These are phyloP conservation scores for Debaryomycetaceae sp. DNA, from an alignment of 1,139 yeast species.

Conservation along the genomic window DNA sequence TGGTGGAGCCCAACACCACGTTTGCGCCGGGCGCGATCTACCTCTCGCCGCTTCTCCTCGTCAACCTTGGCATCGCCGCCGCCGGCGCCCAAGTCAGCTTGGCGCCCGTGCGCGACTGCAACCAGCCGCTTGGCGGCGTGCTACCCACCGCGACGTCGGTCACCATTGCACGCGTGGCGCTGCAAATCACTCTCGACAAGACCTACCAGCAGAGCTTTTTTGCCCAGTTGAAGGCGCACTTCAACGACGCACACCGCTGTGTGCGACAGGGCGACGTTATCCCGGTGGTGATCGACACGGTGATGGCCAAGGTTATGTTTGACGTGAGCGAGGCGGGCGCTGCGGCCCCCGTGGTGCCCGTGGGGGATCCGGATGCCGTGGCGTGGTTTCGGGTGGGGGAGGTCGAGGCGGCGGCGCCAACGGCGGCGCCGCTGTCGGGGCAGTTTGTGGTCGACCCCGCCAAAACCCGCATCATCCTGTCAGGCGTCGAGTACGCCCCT, in stretches of 20 bases:
- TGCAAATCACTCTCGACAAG: constrained; percentile 68
- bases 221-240: constrained; percentile 56
- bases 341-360: constrained; percentile 38
- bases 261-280: constrained; percentile 62
- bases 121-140: constrained; percentile 15
- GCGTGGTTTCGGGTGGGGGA: constrained; percentile 77
- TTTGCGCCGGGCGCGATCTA: constrained; percentile 39
- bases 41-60: constrained; percentile 61
- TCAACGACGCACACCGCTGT: constrained; percentile 55
- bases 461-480: constrained; percentile 63
- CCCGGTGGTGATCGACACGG: constrained; percentile 74
- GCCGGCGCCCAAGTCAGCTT: constrained; percentile 21
- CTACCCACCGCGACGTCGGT: constrained; percentile 40
- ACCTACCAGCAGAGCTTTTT: constrained; percentile 63
- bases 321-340: constrained; percentile 28
- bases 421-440: constrained; percentile 2
- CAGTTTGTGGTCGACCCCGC: constrained; percentile 63
- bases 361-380: constrained; percentile 65
- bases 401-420: constrained; percentile 26
- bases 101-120: constrained; percentile 6
- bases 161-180: constrained; percentile 63
- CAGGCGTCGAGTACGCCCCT: constrained; percentile 48
- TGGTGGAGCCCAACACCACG: constrained; percentile 56
- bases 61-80: constrained; percentile 42
- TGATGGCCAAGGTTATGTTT: constrained; percentile 58